These are phyloP conservation scores for Plectosphaerella plurivora DNA, from an alignment of 2,329 filamentous ascomycete species.

Conservation along the genomic window DNA sequence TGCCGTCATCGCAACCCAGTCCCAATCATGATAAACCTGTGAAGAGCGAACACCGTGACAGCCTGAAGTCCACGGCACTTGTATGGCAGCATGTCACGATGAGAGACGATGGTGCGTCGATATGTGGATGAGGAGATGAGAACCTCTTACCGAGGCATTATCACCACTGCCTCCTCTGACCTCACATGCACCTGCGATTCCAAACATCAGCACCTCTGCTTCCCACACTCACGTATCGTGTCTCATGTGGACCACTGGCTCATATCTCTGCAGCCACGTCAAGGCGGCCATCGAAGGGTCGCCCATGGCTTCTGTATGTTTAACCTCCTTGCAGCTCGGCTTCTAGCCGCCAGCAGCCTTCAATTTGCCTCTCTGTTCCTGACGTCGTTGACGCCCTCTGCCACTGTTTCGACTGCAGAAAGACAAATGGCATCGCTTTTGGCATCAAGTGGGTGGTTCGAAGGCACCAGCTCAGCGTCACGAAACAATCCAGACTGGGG, in stretches of 20 bases:
- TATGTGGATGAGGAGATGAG: no score
- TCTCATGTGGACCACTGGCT: not conserved
- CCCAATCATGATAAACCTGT: no score
- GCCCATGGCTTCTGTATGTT: conserved; percentile 2
- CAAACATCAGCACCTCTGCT: no score
- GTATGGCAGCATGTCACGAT: no score
- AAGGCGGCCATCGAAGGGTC: conserved; percentile 1
- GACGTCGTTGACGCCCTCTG: conserved; percentile 1
- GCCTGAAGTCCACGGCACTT: no score
- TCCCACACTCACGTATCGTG: no score
- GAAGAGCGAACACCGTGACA: no score
- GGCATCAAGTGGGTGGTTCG: conserved; percentile 3
- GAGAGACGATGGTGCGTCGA: no score
- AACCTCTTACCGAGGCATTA: no score
- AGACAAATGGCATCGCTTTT: conserved; percentile 4
- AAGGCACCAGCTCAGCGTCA: not conserved
- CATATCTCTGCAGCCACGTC: conserved; percentile 5
- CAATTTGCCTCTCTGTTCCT: not conserved
- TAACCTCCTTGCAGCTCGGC: not conserved
- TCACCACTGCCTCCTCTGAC: no score
- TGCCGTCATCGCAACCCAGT: no score
- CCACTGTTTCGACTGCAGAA: conserved; percentile 7
- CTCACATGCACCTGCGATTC: no score
- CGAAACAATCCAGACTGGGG: not conserved
- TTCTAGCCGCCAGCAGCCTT: not conserved